Conservation (phyloP, 2,329 filamentous ascomycete species). For the Monosporascus sp. region DNA sequence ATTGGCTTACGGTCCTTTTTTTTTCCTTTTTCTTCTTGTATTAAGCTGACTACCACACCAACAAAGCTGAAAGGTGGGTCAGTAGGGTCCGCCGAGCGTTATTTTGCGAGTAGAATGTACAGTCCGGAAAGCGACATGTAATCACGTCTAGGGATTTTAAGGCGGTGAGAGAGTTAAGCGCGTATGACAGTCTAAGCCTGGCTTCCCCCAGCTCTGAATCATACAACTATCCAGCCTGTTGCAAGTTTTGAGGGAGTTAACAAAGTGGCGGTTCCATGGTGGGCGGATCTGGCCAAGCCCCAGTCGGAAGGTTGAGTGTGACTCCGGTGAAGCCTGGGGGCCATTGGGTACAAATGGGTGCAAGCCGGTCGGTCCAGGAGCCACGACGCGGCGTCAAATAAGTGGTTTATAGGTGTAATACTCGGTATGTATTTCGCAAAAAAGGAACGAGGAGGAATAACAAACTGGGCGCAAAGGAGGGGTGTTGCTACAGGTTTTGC, state of each 20-base stretch:
- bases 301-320: neutral
- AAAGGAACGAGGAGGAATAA: neutral
- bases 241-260: neutral
- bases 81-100: conserved; percentile 11
- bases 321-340: neutral
- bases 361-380: neutral
- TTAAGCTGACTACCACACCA: conserved; percentile 8
- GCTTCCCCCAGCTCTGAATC: neutral
- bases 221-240: neutral
- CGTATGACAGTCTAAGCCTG: neutral
- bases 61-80: conserved; percentile 24
- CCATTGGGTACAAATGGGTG: neutral
- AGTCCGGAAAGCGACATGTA: neutral
- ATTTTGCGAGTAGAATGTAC: neutral
- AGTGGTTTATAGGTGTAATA: neutral
- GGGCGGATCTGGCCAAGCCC: neutral
- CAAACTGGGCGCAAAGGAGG: neutral
- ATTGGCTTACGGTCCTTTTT: neutral
- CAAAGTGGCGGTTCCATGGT: neutral
- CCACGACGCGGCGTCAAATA: neutral
- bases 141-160: neutral
- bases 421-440: neutral
- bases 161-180: neutral
- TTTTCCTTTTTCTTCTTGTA: neutral
- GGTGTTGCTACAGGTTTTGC: neutral